These are phyloP conservation scores for Suillus subaureus DNA, from an alignment of 768 basidiomycete genomes.

Conservation along the genomic window DNA sequence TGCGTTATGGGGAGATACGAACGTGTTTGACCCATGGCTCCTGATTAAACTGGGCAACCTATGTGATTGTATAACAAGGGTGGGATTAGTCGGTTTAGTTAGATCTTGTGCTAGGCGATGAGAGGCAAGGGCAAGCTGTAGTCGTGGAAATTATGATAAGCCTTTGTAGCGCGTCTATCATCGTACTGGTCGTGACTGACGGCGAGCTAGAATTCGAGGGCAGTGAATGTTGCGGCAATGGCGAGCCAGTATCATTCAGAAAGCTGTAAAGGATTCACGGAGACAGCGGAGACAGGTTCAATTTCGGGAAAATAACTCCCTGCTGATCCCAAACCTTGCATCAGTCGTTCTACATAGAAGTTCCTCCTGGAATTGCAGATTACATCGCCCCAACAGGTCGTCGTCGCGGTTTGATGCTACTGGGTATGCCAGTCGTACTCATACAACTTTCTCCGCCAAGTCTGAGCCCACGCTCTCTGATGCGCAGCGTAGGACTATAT, in stretches of 20 bases:
- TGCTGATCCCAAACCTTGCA: slow-evolving; percentile 14
- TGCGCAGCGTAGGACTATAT: slow-evolving; percentile 75
- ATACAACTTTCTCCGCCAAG: neutral
- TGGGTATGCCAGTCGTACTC: neutral
- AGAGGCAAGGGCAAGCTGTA: slow-evolving; percentile 4
- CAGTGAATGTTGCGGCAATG: slow-evolving; percentile 26
- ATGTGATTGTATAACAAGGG: neutral
- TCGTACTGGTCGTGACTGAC: slow-evolving; percentile 1
- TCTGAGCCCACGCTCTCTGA: slow-evolving; percentile 37
- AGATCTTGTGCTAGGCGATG: slow-evolving; percentile 3
- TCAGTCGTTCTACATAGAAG: slow-evolving; percentile 27
- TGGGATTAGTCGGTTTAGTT: neutral
- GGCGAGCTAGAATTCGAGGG: neutral
- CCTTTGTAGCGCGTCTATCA: neutral
- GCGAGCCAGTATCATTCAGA: slow-evolving; percentile 11
- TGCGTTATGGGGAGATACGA: slow-evolving; percentile 30
- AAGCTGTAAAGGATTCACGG: slow-evolving; percentile 9
- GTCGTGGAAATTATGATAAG: slow-evolving; percentile 1
- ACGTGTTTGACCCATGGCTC: slow-evolving; percentile 84
- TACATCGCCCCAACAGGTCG: slow-evolving; percentile 1
- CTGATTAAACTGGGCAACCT: neutral
- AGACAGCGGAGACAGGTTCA: slow-evolving; percentile 4
- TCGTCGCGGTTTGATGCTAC: neutral
- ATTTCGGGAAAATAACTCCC: slow-evolving; percentile 2
- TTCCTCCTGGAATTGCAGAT: slow-evolving; percentile 22